Evolutionary conservation across 208 protist species (phyloP), one percentile per base, ranked within the genome.

Genomic region (Acanthamoeba sp.): DNA sequence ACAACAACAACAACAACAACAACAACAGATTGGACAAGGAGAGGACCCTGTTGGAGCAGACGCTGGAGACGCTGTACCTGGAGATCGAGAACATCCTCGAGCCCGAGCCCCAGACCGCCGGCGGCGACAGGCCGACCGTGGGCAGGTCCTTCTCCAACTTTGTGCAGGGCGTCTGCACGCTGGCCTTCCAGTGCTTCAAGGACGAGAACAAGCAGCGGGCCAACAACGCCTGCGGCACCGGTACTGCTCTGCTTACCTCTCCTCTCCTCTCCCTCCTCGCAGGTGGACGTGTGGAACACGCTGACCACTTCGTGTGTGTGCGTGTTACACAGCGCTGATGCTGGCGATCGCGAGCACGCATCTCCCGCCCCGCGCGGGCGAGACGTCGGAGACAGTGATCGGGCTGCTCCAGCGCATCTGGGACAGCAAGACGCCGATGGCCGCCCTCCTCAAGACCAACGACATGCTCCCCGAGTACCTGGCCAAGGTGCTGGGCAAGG

Each of bases 171-270:
- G 24, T 80, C 69, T 80, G 69, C 69, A 48, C 34, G 6, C 69
- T 80, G 14, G 69, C 69, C 69, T 80, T 80, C 69, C 69, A 80
- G 69, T 80, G 69, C 69, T 80, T 80, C 69, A 80, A 24, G 34
- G 69, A 42, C 36, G 69, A 80, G 36, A 80, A 80, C 69, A 50
- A 5, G 69, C 69, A 80, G 69, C 9, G 69, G 36, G 69, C 69
- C 69, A 80, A 48, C 34, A 80, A 80, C 69, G 36, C 69, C 36
- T 80, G 69, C 69, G n/a, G 27, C 69, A 42, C 34, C 36, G 69
- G 50, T 57, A 57, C 50, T 1, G 14, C 50, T 57, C 7, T 10
- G 42, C 3, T 16, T 7, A 16, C n/a, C 59, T 2, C 18, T 7
- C 2, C 64, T 73, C 14, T 36, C 34, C 20, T 10, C n/a, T 73